A percentile compares a stretch with the other conserved stretches of the same genome.
Conservation (phyloP, 164 flowering plant species). For the Vitis cinerea region DNA sequence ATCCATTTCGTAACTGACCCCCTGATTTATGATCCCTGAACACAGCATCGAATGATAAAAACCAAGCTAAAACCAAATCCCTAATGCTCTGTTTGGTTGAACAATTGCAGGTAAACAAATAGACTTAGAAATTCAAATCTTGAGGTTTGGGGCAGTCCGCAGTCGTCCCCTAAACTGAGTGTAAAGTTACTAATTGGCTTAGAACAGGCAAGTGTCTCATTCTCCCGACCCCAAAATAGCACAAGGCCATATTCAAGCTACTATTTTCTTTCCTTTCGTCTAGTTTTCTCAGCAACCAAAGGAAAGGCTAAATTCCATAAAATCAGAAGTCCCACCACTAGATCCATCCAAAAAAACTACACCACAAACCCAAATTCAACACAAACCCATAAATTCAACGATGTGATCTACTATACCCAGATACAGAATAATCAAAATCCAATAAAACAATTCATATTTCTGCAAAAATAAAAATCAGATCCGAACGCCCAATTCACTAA, state of each 20-base stretch:
- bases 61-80: background rate
- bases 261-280: background rate
- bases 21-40: too few relatives aligned
- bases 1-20: background rate
- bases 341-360: background rate
- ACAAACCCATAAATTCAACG: background rate
- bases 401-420: slow-evolving; percentile 15
- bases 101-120: background rate
- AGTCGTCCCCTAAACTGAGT: background rate
- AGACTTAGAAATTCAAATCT: background rate
- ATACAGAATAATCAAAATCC: slow-evolving; percentile 2
- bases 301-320: background rate
- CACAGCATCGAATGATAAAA: background rate
- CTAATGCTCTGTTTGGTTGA: background rate
- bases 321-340: background rate
- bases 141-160: background rate
- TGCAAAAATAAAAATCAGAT: slow-evolving; percentile 14
- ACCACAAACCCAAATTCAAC: slow-evolving; percentile 1
- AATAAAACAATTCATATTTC: slow-evolving; percentile 1
- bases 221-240: background rate
- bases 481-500: slow-evolving; percentile 10
- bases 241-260: background rate
- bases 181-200: background rate
- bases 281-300: background rate
- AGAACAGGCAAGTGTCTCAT: background rate